phyloP scores from a whole-genome alignment of 1,284 basidiomycete genomes.

The Fomitopsis pinicola region DNA sequence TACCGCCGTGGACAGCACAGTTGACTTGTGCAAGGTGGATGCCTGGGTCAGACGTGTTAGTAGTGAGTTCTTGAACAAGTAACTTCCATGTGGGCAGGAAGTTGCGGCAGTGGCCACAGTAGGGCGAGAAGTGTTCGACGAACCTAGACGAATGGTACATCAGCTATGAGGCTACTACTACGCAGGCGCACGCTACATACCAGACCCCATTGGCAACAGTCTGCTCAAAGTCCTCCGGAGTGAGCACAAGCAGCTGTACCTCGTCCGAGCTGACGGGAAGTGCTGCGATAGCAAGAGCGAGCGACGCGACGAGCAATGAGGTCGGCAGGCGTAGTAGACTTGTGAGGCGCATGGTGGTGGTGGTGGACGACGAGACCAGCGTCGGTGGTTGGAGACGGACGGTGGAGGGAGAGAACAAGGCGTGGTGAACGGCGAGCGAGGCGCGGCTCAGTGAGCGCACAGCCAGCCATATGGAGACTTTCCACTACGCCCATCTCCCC shows the following conservation, averaged over 20 bases:
- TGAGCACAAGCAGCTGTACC: conserved; percentile 38
- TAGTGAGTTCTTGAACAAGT: conserved; percentile 56
- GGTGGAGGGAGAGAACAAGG: background rate
- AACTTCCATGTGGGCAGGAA: conserved; percentile 86
- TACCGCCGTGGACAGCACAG: conserved; percentile 81
- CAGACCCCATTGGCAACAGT: conserved; percentile 63
- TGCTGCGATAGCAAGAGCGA: conserved; percentile 31
- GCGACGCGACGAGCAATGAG: conserved; percentile 30
- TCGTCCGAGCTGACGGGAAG: conserved; percentile 33
- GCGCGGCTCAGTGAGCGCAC: background rate
- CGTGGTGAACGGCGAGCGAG: background rate
- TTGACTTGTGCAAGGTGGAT: conserved; percentile 84
- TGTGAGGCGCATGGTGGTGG: conserved; percentile 22
- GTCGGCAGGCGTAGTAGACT: conserved; percentile 23
- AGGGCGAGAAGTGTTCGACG: conserved; percentile 76
- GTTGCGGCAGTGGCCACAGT: conserved; percentile 71
- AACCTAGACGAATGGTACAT: conserved; percentile 37
- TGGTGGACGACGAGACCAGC: background rate
- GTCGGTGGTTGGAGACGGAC: background rate
- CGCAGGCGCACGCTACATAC: conserved; percentile 31
- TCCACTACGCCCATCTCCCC: conserved; percentile 50
- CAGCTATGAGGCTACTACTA: background rate
- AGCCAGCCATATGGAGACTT: conserved; percentile 42
- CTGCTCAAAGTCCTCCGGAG: conserved; percentile 60
- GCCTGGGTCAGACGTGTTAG: conserved; percentile 46